Evolutionary conservation across 768 basidiomycete species (phyloP).

Genomic region (Lyophyllum semitale): DNA sequence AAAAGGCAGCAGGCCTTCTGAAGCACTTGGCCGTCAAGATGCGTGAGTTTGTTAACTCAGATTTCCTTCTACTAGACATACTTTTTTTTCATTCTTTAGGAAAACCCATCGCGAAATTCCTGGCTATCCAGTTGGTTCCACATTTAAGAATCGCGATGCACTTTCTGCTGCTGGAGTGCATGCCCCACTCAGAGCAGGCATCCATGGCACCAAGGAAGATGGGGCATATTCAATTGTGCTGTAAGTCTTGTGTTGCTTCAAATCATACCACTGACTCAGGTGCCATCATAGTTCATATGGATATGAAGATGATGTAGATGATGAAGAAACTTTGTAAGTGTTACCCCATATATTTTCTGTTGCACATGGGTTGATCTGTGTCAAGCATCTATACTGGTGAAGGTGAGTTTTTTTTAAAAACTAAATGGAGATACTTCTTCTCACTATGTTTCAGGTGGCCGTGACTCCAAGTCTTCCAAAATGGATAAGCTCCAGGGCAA

Average conservation of each 20-base stretch:
- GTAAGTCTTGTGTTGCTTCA: conserved; percentile 5
- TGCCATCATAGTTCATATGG: conserved; percentile 28
- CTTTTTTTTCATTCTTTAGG: conserved; percentile 8
- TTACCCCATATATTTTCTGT: neutral
- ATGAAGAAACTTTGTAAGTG: conserved; percentile 37
- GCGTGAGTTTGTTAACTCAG: too few relatives aligned
- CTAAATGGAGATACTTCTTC: neutral
- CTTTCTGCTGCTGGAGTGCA: conserved; percentile 34
- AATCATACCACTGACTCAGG: neutral
- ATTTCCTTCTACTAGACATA: too few relatives aligned
- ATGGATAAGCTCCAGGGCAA: conserved; percentile 16
- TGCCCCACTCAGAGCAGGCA: conserved; percentile 34
- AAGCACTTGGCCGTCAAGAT: neutral
- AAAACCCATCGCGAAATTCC: conserved; percentile 31
- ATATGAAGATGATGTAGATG: conserved; percentile 43
- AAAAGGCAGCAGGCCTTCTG: neutral
- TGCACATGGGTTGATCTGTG: neutral
- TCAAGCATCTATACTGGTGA: conserved; percentile 22
- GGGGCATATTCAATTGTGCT: conserved; percentile 44
- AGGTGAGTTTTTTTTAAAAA: conserved; percentile 9
- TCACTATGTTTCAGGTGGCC: conserved; percentile 15
- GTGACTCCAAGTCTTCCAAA: conserved; percentile 6
- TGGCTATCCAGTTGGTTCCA: conserved; percentile 18
- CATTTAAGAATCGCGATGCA: conserved; percentile 20
- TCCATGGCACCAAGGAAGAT: conserved; percentile 30